Evolutionary conservation across 305 asterid genomes (phyloP), one percentile per base, ranked within the genome.

Genomic region (Ilex paraguariensis): DNA sequence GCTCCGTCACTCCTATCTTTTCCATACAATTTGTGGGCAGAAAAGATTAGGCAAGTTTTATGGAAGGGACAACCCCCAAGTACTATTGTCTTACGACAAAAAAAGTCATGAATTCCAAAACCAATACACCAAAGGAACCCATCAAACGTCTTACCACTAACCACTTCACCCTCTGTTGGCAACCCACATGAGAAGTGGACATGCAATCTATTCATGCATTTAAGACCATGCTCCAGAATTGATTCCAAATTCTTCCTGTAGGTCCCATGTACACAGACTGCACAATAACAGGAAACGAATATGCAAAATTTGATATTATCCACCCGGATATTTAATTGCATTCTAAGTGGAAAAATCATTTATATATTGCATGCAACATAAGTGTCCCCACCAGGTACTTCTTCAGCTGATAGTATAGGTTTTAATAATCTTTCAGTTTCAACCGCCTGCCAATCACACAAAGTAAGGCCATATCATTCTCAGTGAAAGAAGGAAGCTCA

Each of bases 191-290:
- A 86, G 83, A 93, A 93, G 82, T 93, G 98, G 55, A 87, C 87
- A 46, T 90, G 98, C 66, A 90, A 74, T 75, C 98, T 85, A 73
- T 80, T 73, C 97, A 92, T 92, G 73, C 94, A 86, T 58, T 87
- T 92, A 63, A 92, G 95, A 59, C 98, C 98, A 68, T 73, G 82
- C 67, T 71, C 81, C 68, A 84, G 71, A 67, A 92, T 92, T 42
- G 93, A 85, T 52, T 82, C 90, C 88, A 92, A 76, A 73, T 81
- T 77, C 55, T 53, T 84, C 78, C 68, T 84, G 81, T 92, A 92
- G 66, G 97, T 89, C 70, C 97, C 98, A 64, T 92, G 98, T 59
- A 87, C 97, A 65, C 98, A 92, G 61, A 84, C 98, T 91, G 79
- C 67, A 63, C 21, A 69, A 50, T 61, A 63, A 45, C 77, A 9